Evolutionary conservation across 1,284 basidiomycete species (phyloP), one percentile per base, ranked within the genome.

Genomic region (Anthracocystis setariae): DNA sequence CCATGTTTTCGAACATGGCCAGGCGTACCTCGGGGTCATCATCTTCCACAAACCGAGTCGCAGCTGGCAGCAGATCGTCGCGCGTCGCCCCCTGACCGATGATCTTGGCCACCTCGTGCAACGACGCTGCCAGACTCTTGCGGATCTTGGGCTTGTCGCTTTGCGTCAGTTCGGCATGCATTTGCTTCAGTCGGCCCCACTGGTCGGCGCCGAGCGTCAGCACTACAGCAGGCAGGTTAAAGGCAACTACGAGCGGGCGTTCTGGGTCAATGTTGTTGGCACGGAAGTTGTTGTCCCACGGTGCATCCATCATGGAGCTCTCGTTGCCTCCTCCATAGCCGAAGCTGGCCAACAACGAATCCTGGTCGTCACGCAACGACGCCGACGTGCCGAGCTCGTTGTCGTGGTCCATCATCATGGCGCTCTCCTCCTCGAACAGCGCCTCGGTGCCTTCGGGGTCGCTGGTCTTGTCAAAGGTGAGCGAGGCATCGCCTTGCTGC

Each of bases 141-240:
- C 89, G 88, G 27, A 94, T 90, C 69, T 90, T 89, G 57, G 72
- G 48, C 29, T 65, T 67, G 40, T 59, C 52, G 87, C 86, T 85
- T 74, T 88, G 87, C 21, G 86, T 84, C 45, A 97, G 86, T 8
- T 87, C 85, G 21, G 87, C 80, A 84, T 96, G 94, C 40, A 89
- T 85, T 7, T 86, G 86, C 25, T 90, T 88, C 13, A 98, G 84
- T 63, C 90, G 87, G n/a, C 82, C 77, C 94, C 94, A 98, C 43
- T 91, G 87, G 5, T 85, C 84, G 2, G 65, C 53, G 5, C 94
- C 94, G 17, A 97, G 86, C 0, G 94, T 93, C 8, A 94, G 86
- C 12, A 90, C 89, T 1, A 98, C 92, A 12, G 94, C 94, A 18
- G 94, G 95, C 77, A 92, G 90, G 83, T 97, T 98, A 86, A 94